phyloP scores from a whole-genome alignment of 2,329 filamentous ascomycete genomes.

The Exophiala alcalophila region DNA sequence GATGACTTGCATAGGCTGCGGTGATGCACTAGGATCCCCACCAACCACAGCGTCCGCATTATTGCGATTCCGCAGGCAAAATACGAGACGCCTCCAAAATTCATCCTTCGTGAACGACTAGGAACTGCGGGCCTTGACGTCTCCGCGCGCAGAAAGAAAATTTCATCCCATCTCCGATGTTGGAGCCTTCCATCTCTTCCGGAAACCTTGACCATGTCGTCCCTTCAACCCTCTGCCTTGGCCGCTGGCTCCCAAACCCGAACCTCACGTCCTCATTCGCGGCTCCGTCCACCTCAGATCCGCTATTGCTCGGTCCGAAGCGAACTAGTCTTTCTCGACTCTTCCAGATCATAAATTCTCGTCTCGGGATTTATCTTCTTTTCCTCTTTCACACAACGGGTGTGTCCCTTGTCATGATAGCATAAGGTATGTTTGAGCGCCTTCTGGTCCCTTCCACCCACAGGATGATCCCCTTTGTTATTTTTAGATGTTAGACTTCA shows the following conservation, averaged over 20 bases:
- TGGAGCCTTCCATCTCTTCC: slow-evolving; percentile 7
- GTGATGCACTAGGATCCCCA: too few species aligned
- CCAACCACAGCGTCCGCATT: too few species aligned
- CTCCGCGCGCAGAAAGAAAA: background rate
- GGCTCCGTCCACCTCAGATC: slow-evolving; percentile 3
- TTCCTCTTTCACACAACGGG: background rate
- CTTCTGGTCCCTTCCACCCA: background rate
- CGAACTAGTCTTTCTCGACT: slow-evolving; percentile 11
- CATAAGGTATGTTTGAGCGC: slow-evolving; percentile 15
- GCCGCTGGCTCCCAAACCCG: slow-evolving; percentile 3
- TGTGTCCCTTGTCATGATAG: background rate
- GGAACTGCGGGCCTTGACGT: too few species aligned
- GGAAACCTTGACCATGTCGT: slow-evolving; percentile 16
- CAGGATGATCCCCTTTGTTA: slow-evolving; percentile 43
- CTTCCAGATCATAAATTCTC: slow-evolving; percentile 1
- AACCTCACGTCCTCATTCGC: background rate
- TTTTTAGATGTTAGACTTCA: slow-evolving; percentile 51
- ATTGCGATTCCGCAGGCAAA: too few species aligned
- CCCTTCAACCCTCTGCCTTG: slow-evolving; percentile 1
- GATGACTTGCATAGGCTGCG: too few species aligned
- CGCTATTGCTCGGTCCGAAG: slow-evolving; percentile 12
- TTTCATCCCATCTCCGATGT: background rate
- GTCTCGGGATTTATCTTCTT: slow-evolving; percentile 5
- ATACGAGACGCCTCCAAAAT: too few species aligned
- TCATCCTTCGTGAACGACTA: too few species aligned